Base-by-base conservation (phyloP, 441 rosid genomes). In the Manihot esculenta region DNA sequence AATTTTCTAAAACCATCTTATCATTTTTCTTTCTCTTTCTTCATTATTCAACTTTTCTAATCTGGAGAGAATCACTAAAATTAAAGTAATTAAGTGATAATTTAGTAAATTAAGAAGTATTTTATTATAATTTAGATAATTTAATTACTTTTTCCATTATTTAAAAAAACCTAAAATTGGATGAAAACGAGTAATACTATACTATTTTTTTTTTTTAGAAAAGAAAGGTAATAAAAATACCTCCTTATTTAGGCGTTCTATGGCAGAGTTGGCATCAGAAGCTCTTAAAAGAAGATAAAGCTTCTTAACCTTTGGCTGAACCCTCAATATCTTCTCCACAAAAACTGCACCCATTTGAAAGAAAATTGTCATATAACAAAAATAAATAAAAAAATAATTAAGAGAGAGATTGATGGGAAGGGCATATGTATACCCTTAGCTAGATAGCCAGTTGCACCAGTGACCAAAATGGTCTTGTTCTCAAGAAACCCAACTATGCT, bases 271-370 rank as follows among this genome's bases (percentile, higher is more conserved):
- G 7, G 76, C 72, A 73, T 86, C 88, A 4, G 74, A 48, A 27
- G 89, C 93, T 76, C 93, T 76, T 33, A 88, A 27, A 71, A 88
- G 88, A 35, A 88, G 86, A 76, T 82, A 86, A 14, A 88, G 64
- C 69, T 78, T 86, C 81, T 82, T 84, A 72, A 86, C 83, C 49
- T 84, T 76, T 20, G 89, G 93, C 57, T 88, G 93, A 51, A 88
- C 80, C 77, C 93, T 85, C 51, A 88, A 50, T 49, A 86, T 61
- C 72, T 88, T 86, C 82, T 88, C 93, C 78, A 82, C 69, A 55
- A 88, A 68, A 70, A 92, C 98, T 92, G 70, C 79, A 79, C 21
- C 41, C 9, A 33, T 17, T 2, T 26, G 12, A 8, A 26, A 33
- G 10, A 1, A 26, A 10, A 61, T 53, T 20, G 12, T 2, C 12